Evolutionary conservation across 352 stramenopile genomes (phyloP).

Genomic region (Phytophthora aleatoria): DNA sequence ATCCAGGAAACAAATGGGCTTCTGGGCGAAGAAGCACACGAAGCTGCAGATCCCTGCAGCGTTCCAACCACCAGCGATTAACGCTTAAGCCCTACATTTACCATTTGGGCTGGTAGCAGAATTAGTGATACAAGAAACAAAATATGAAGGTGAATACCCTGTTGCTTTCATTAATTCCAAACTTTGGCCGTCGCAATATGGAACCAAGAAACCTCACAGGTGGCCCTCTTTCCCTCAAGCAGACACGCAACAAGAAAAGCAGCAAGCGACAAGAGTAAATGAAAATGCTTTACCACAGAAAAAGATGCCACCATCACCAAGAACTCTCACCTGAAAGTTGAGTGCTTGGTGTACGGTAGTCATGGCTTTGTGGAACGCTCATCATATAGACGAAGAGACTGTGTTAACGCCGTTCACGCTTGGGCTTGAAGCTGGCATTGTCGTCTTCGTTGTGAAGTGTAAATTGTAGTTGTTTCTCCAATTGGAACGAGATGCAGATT

Average conservation of each 20-base stretch:
- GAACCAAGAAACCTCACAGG: too few species aligned
- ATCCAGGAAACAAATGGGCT: slow-evolving; percentile 33
- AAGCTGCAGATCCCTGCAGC: slow-evolving; percentile 56
- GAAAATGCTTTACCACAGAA: background rate
- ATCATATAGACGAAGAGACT: slow-evolving; percentile 31
- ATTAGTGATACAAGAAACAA: background rate
- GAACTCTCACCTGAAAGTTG: slow-evolving; percentile 21
- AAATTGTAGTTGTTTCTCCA: slow-evolving; percentile 23
- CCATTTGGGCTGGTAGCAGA: background rate
- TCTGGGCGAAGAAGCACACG: slow-evolving; percentile 65
- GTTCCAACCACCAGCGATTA: slow-evolving; percentile 52
- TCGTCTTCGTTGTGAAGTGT: slow-evolving; percentile 30
- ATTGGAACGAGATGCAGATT: slow-evolving; percentile 19
- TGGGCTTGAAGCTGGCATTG: slow-evolving; percentile 2
- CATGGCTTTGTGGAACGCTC: slow-evolving; percentile 12
- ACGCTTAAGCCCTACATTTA: slow-evolving; percentile 22
- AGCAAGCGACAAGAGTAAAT: background rate
- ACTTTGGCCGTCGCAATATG: background rate
- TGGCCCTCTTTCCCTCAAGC: too few species aligned
- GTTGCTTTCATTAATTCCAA: slow-evolving; percentile 7
- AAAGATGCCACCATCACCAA: background rate
- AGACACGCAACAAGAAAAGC: background rate
- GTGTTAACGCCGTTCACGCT: slow-evolving; percentile 8
- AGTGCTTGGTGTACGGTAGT: background rate
- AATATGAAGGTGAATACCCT: background rate